Evolutionary conservation across 805 yeast species (phyloP).

Genomic region (Kregervanrija fluxuum): DNA sequence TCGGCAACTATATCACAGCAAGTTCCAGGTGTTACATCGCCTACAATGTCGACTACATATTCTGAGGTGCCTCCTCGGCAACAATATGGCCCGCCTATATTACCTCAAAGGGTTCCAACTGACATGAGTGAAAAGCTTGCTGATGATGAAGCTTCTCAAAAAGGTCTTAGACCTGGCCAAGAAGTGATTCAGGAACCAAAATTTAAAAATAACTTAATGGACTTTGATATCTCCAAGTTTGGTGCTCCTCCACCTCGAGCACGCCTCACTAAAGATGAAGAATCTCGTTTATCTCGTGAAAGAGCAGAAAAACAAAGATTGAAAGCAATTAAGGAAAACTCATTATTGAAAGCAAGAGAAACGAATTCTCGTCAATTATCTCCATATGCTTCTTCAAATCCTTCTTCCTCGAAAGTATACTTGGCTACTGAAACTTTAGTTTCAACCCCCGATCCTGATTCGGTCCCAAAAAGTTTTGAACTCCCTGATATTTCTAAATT

Average conservation of each 20-base stretch:
- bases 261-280: conserved; percentile 19
- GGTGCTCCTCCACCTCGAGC: conserved; percentile 45
- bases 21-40: not conserved
- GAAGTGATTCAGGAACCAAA: conserved; percentile 21
- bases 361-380: not conserved
- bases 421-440: conserved; percentile 3
- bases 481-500: conserved; percentile 21
- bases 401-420: not conserved
- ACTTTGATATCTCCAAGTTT: conserved; percentile 30
- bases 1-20: not conserved
- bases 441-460: conserved; percentile 5
- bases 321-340: conserved; percentile 22
- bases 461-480: conserved; percentile 8
- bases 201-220: conserved; percentile 24
- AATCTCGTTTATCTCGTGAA: conserved; percentile 16
- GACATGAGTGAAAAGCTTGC: conserved; percentile 9
- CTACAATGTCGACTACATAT: not conserved
- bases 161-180: conserved; percentile 2
- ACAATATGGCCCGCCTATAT: not conserved
- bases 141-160: not conserved
- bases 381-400: not conserved
- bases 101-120: conserved; percentile 4
- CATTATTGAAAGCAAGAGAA: conserved; percentile 20
- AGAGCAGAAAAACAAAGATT: conserved; percentile 19
- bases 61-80: conserved; percentile 1